These are phyloP conservation scores for Thelonectria blattea DNA, from an alignment of 2,329 filamentous ascomycete genomes.

Conservation along the genomic window DNA sequence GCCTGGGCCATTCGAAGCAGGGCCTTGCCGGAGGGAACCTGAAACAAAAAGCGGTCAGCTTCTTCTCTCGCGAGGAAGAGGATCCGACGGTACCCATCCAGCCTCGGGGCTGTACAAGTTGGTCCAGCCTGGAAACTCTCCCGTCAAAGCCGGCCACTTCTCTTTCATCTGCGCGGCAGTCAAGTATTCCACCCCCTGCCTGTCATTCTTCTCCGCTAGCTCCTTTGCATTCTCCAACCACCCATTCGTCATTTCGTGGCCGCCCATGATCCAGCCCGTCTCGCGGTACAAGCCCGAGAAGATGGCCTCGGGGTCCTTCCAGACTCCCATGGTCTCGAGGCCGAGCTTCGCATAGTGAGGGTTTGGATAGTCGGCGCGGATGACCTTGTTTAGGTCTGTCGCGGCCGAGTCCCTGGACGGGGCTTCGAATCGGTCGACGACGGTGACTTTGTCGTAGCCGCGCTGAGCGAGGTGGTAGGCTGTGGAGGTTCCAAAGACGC, in stretches of 20 bases:
- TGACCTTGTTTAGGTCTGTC: slow-evolving; percentile 42
- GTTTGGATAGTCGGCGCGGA: slow-evolving; percentile 40
- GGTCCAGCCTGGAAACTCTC: slow-evolving; percentile 38
- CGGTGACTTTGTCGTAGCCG: slow-evolving; percentile 30
- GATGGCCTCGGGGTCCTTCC: slow-evolving; percentile 38
- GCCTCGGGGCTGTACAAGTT: slow-evolving; percentile 37
- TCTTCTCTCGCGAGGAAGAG: background rate
- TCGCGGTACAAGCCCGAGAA: slow-evolving; percentile 41
- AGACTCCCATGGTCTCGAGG: slow-evolving; percentile 39
- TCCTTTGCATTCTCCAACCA: slow-evolving; percentile 40
- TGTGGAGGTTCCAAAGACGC: slow-evolving; percentile 43
- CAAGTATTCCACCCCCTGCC: slow-evolving; percentile 37
- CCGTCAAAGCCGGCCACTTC: slow-evolving; percentile 39
- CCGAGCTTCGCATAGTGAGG: slow-evolving; percentile 39
- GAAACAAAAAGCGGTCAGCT: background rate
- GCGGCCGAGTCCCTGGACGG: slow-evolving; percentile 36
- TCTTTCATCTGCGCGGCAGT: slow-evolving; percentile 33
- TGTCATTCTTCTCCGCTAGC: slow-evolving; percentile 32
- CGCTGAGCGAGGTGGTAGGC: slow-evolving; percentile 36
- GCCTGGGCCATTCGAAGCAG: slow-evolving; percentile 42
- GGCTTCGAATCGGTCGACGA: slow-evolving; percentile 37
- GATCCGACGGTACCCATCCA: slow-evolving; percentile 38
- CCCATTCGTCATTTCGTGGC: slow-evolving; percentile 35
- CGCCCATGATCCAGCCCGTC: slow-evolving; percentile 41
- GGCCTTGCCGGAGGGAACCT: slow-evolving; percentile 37